These are phyloP conservation scores for Penicillium pulvis DNA, from an alignment of 495 filamentous ascomycete species.

Conservation along the genomic window DNA sequence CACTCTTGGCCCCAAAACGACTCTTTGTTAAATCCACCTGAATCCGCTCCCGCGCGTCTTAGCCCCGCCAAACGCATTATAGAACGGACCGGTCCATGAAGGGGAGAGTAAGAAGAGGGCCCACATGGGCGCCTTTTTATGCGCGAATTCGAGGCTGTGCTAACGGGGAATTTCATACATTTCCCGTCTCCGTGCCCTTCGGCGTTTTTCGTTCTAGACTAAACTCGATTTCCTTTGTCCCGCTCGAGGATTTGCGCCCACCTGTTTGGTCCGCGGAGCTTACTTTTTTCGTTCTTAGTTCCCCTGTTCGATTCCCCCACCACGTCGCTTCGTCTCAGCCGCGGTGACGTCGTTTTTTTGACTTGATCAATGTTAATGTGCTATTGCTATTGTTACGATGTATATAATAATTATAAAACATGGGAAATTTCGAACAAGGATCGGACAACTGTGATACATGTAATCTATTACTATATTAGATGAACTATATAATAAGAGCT, in stretches of 20 bases:
- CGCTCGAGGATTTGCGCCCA: neutral
- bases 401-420: too few species aligned
- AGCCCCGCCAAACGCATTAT: conserved; percentile 13
- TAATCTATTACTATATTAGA: too few species aligned
- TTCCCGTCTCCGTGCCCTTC: neutral
- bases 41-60: conserved; percentile 12
- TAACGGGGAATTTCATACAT: neutral
- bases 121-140: conserved; percentile 2
- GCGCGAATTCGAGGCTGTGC: conserved; percentile 4
- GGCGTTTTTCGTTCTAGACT: too few species aligned
- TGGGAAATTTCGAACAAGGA: too few species aligned
- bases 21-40: neutral
- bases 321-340: neutral
- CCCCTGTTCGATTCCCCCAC: neutral
- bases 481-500: too few species aligned
- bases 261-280: neutral
- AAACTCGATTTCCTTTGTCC: neutral
- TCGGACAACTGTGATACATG: too few species aligned
- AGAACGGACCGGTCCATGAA: conserved; percentile 5
- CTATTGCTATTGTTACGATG: too few species aligned
- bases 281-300: neutral
- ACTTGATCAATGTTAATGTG: neutral
- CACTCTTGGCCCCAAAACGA: conserved; percentile 2
- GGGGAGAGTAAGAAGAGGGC: neutral
- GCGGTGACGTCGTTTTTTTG: neutral